Evolutionary conservation across 1,139 yeast species (phyloP), one percentile per base, ranked within the genome.

Genomic region (Barnettozyma hawaiiensis): DNA sequence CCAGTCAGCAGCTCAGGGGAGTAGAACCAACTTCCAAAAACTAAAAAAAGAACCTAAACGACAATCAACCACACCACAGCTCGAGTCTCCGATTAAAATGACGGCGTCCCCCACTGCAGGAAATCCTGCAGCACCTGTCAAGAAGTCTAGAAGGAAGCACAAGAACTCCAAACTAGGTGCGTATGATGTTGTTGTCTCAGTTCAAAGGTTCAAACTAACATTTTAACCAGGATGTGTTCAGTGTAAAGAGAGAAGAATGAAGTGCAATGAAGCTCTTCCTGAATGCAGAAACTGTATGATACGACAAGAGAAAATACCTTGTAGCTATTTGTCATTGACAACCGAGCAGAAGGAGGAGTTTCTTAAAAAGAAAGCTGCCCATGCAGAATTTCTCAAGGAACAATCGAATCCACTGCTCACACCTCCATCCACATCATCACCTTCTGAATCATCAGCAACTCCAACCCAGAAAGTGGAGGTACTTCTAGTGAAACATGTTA

Each of bases 241-340:
- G 29, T 55, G 59, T 18, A 55, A 55, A 31, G 54, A 54, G 29
- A 44, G 59, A 42, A 46, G 58, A 29, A 54, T 55, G 53, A 55
- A 55, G 24, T 55, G 59, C 22, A 48, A 49, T 22, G 56, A 54
- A 19, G 52, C 48, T 14, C 44, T 55, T 1, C 59, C 59, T 1
- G 53, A 53, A 38, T 55, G 59, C 33, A 39, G 48, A 21, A 54
- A 55, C 38, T 55, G 59, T 31, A 40, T 47, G 7, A 53, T 51
- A 26, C 54, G 59, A 19, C 56, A 48, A 19, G 52, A 52, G 23
- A 53, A 46, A 48, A 48, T 55, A 7, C 52, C 52, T 3, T 55
- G 58, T 44, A 50, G 54, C 33, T 55, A 53, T 29, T 36, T 51
- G 3, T 41, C 49, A 1, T 50, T 54, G 27, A 47, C 55, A 2